Conservation (phyloP, 164 flowering plant genomes). For the Magnolia sinica region DNA sequence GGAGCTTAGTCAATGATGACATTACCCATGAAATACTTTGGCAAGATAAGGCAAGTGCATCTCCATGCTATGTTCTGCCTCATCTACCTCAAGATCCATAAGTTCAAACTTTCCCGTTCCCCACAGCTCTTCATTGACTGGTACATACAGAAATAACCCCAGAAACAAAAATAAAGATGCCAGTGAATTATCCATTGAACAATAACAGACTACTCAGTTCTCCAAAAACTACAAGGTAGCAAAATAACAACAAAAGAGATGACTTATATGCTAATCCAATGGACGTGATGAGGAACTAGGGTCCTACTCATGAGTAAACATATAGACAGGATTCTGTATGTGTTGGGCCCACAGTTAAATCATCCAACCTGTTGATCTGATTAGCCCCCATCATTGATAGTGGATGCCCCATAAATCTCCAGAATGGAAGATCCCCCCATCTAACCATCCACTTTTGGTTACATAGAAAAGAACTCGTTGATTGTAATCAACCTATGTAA, state of each 20-base stretch:
- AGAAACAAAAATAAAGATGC: constrained; percentile 9
- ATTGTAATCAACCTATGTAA: too few relatives aligned
- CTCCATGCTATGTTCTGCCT: constrained; percentile 99
- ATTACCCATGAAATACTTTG: constrained; percentile 89
- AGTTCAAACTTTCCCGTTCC: constrained; percentile 88
- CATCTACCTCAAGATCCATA: constrained; percentile 91
- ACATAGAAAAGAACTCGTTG: too few relatives aligned
- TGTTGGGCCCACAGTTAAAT: not conserved
- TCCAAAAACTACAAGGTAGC: not conserved
- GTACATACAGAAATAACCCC: constrained; percentile 1
- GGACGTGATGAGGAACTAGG: not conserved
- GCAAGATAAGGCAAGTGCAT: constrained; percentile 99
- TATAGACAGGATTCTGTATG: not conserved
- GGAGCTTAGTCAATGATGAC: constrained; percentile 2
- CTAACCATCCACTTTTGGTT: not conserved
- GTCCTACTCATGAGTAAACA: not conserved
- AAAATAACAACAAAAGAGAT: not conserved
- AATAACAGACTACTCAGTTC: not conserved
- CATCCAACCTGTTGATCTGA: not conserved
- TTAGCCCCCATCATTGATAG: not conserved
- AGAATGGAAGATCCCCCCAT: not conserved
- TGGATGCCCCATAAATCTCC: not conserved
- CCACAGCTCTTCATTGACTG: constrained; percentile 78
- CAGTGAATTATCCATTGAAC: not conserved
- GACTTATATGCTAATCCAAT: not conserved